Percentiles rank a stretch among this genome's conserved stretches.
phyloP scores from a whole-genome alignment of 2,329 filamentous ascomycete species.

The Alternaria solani region DNA sequence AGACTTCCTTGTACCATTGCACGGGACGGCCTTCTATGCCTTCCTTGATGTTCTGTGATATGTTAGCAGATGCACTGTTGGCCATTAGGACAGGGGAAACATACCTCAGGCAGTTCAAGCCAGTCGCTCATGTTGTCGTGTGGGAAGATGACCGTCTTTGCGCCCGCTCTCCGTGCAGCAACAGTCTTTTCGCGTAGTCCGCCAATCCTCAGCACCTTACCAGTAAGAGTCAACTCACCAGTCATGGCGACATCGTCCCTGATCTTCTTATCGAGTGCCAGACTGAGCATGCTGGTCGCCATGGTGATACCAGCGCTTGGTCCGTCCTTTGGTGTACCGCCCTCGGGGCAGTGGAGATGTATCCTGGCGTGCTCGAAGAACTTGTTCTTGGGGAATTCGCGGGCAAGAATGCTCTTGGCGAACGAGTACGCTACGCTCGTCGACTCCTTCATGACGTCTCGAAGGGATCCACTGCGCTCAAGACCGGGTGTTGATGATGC shows the following conservation, averaged over 20 bases:
- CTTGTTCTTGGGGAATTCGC: slow-evolving; percentile 84
- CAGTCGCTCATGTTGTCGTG: slow-evolving; percentile 96
- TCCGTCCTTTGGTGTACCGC: slow-evolving; percentile 92
- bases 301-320: slow-evolving; percentile 89
- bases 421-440: slow-evolving; percentile 96
- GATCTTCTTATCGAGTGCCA: slow-evolving; percentile 80
- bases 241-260: slow-evolving; percentile 96
- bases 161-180: slow-evolving; percentile 88
- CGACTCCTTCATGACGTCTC: slow-evolving; percentile 98
- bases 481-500: slow-evolving; percentile 78
- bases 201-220: slow-evolving; percentile 94
- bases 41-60: slow-evolving; percentile 89
- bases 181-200: slow-evolving; percentile 97
- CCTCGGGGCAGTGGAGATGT: slow-evolving; percentile 95
- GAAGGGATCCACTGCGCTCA: slow-evolving; percentile 93
- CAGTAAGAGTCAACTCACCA: slow-evolving; percentile 93
- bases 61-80: slow-evolving; percentile 20
- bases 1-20: slow-evolving; percentile 93
- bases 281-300: slow-evolving; percentile 88
- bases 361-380: slow-evolving; percentile 97
- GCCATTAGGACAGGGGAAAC: slow-evolving; percentile 42
- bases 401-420: slow-evolving; percentile 86
- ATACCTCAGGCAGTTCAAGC: slow-evolving; percentile 94
- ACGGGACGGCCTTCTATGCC: slow-evolving; percentile 91
- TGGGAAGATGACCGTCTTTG: slow-evolving; percentile 93